Evolutionary conservation across 192 early-diverging fungal genomes (phyloP).

Genomic region (Podila epicladia): DNA sequence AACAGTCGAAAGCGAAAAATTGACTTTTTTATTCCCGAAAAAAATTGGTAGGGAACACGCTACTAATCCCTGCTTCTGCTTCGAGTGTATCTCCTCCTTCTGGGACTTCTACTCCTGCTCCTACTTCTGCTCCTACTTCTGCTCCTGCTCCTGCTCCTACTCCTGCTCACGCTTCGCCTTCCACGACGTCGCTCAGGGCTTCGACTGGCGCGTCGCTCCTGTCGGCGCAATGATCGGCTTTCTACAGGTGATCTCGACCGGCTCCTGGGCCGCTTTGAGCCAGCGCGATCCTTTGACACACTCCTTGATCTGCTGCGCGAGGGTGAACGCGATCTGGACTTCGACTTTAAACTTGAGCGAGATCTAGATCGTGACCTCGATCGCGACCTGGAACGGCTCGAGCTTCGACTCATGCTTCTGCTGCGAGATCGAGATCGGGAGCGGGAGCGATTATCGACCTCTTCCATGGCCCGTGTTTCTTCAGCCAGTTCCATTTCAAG

Average conservation of each 20-base stretch:
- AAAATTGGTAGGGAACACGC: no score
- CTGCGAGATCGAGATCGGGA: constrained; percentile 32
- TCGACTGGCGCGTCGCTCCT: constrained; percentile 18
- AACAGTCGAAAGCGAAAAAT: no score
- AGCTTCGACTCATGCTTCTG: background rate
- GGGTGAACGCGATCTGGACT: constrained; percentile 29
- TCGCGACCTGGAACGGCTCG: background rate
- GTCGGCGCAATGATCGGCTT: constrained; percentile 1
- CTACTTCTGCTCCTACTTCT: constrained; percentile 9
- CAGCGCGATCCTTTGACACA: background rate
- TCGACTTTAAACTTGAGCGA: constrained; percentile 12
- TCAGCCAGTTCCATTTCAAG: constrained; percentile 48
- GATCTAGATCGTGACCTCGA: constrained; percentile 11
- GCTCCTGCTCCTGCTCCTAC: constrained; percentile 4
- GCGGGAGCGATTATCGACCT: no score
- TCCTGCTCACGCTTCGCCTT: background rate
- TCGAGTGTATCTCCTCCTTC: background rate
- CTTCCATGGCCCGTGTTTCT: constrained; percentile 33
- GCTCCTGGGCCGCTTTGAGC: background rate
- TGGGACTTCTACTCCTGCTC: constrained; percentile 8
- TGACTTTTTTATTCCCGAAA: no score
- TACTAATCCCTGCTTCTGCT: background rate
- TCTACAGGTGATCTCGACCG: constrained; percentile 7
- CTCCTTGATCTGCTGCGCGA: constrained; percentile 7
- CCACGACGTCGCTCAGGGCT: constrained; percentile 12